phyloP scores from a whole-genome alignment of 2,329 filamentous ascomycete genomes.

The Beauveria caledonica region DNA sequence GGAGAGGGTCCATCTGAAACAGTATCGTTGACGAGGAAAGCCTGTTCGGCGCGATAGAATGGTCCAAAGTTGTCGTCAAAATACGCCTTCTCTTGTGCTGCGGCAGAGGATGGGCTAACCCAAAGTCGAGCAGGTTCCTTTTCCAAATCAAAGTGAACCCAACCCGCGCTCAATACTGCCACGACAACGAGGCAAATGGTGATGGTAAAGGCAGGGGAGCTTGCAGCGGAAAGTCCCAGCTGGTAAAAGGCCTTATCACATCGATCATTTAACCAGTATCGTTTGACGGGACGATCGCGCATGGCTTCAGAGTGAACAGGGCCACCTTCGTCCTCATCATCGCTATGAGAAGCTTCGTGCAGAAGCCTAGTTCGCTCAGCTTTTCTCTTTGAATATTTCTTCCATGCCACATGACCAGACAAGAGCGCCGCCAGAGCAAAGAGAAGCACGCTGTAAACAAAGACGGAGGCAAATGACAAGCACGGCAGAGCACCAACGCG shows the following conservation, averaged over 20 bases:
- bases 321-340: constrained; percentile 91
- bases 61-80: constrained; percentile 92
- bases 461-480: constrained; percentile 83
- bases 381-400: constrained; percentile 62
- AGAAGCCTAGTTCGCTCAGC: constrained; percentile 79
- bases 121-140: constrained; percentile 84
- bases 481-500: constrained; percentile 85
- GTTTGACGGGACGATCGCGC: constrained; percentile 67
- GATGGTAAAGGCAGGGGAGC: constrained; percentile 81
- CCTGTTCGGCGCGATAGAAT: constrained; percentile 90
- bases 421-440: constrained; percentile 57
- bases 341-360: constrained; percentile 74
- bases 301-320: constrained; percentile 64
- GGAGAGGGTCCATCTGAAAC: constrained; percentile 54
- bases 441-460: constrained; percentile 73
- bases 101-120: constrained; percentile 90
- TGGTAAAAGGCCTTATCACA: constrained; percentile 74
- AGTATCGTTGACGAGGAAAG: constrained; percentile 88
- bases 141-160: constrained; percentile 84
- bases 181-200: constrained; percentile 66
- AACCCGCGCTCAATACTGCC: constrained; percentile 72
- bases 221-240: constrained; percentile 71
- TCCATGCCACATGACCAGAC: constrained; percentile 68
- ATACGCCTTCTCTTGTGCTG: constrained; percentile 86
- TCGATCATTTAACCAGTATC: constrained; percentile 76